A percentile compares a stretch with the other conserved stretches of the same genome.
These are phyloP conservation scores for Melampsora americana DNA, from an alignment of 1,284 basidiomycete species.

Conservation along the genomic window DNA sequence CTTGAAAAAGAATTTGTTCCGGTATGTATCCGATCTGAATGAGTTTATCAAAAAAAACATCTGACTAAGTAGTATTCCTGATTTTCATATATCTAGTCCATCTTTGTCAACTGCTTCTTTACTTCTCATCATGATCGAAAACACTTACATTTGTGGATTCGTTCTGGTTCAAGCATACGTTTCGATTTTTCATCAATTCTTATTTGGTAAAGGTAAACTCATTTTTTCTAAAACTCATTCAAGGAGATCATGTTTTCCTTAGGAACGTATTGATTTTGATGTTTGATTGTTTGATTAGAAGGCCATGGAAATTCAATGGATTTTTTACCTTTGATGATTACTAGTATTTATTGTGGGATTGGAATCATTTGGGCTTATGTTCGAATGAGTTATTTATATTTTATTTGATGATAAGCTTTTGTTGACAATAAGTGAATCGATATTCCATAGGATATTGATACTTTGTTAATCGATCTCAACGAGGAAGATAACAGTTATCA, in stretches of 20 bases:
- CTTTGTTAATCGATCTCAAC: too few relatives aligned
- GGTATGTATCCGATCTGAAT: slow-evolving; percentile 59
- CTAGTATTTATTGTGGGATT: slow-evolving; percentile 85
- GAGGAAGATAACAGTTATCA: too few relatives aligned
- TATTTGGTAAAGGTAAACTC: slow-evolving; percentile 16
- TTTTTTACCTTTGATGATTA: slow-evolving; percentile 85
- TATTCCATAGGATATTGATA: too few relatives aligned
- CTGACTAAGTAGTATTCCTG: too few relatives aligned
- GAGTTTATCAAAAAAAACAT: neutral
- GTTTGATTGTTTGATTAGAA: neutral
- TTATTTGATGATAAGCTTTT: neutral
- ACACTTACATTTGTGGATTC: slow-evolving; percentile 74
- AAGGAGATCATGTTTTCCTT: too few relatives aligned
- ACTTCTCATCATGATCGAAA: slow-evolving; percentile 69
- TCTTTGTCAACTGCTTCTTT: slow-evolving; percentile 68
- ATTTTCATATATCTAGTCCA: slow-evolving; percentile 60
- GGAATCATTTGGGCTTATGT: slow-evolving; percentile 70
- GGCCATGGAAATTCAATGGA: slow-evolving; percentile 58
- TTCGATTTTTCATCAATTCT: slow-evolving; percentile 58
- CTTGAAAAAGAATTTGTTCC: slow-evolving; percentile 71
- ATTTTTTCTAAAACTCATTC: neutral
- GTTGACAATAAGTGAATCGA: too few relatives aligned
- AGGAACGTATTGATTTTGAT: too few relatives aligned
- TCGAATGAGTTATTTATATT: slow-evolving; percentile 49
- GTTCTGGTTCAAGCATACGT: slow-evolving; percentile 66